Base-by-base conservation (phyloP, 441 rosid genomes). In the Bruguiera hainesii region DNA sequence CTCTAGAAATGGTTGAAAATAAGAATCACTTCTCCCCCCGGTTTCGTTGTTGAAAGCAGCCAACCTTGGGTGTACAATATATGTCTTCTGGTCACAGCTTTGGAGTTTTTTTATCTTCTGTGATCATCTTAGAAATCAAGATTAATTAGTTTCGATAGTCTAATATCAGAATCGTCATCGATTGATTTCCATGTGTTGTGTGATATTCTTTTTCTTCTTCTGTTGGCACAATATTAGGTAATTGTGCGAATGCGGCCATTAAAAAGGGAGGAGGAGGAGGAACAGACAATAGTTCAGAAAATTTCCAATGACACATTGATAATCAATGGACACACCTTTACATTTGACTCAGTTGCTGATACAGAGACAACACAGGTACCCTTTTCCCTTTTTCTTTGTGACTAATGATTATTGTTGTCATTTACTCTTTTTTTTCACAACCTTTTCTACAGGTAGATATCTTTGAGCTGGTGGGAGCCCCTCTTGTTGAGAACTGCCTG, bases 401-500 rank as follows among this genome's bases (percentile, higher is more conserved):
- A 37, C 46, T 37, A 37, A 37, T 37, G 46, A 37, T 10, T 37
- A 37, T 37, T 37, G 46, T 37, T 37, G 15, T 37, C 46, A 37
- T 37, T 37, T 37, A 0, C 46, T 37, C 15, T 10, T 37, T 37
- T 1, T 37, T 37, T 37, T 37, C 46, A 37, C 15, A 9, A 2
- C 46, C 46, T 10, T 37, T 8, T 33, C 9, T 78, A 66, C 90
- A 96, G 98, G 66, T 81, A 56, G 98, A 93, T 63, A 84, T 96
- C 35, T 96, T 89, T 74, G 81, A 89, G 84, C 94, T 87, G 31
- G 87, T 93, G 16, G 99, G 98, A 65, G 88, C 78, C 20, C 98
- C 99, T 67, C 89, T 96, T 0, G 98, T 96, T 9, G 98, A 96
- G 72, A 96, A 96, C 71, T 93, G 98, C 79, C 78, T 96, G 33